Base-by-base conservation (phyloP, 1,284 basidiomycete genomes). In the Moesziomyces sp. region DNA sequence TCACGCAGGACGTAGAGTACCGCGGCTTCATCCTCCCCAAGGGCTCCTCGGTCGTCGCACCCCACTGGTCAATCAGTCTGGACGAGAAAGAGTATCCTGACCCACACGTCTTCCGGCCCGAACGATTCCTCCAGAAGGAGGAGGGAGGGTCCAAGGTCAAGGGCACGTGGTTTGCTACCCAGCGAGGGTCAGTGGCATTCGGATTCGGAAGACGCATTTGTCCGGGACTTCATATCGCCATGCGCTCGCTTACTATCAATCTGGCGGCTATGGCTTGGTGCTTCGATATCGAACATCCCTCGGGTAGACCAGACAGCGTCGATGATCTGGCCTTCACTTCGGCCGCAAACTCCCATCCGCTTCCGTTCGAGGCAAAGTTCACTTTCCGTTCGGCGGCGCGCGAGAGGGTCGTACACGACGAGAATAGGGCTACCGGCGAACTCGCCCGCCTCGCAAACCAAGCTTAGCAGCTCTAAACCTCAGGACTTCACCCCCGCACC, bases 181-280 rank as follows among this genome's bases (percentile, higher is more conserved):
- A 51, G 13, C 45, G 66, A 14, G 80, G 82, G 0, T 75, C 75
- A 48, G 75, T 79, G 38, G 77, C 65, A 0, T 83, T 77, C 60
- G 82, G 81, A 0, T 83, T 81, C 43, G 82, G 82, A 7, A 58
- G 82, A n/a, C 64, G 80, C 13, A 63, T 84, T 23, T 85, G 84
- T 45, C 80, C 84, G n/a, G 85, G 85, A 6, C 65, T 81, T 34
- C 80, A 86, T 44, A 75, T 86, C 5, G 85, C 85, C 19, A 81
- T 82, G 53, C 74, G 83, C 38, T 81, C 79, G 4, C 64, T 85
- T 24, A 76, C 79, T 51, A 85, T 86, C 68, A 83, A 81, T 46
- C 57, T 78, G 0, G 84, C 85, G 0, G 66, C 71, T 42, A 56
- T 85, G 26, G 76, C 85, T 1, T 86, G 85, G 85, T 77, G 83